phyloP scores from a whole-genome alignment of 352 stramenopile species.

The Phytopythium boreale region DNA sequence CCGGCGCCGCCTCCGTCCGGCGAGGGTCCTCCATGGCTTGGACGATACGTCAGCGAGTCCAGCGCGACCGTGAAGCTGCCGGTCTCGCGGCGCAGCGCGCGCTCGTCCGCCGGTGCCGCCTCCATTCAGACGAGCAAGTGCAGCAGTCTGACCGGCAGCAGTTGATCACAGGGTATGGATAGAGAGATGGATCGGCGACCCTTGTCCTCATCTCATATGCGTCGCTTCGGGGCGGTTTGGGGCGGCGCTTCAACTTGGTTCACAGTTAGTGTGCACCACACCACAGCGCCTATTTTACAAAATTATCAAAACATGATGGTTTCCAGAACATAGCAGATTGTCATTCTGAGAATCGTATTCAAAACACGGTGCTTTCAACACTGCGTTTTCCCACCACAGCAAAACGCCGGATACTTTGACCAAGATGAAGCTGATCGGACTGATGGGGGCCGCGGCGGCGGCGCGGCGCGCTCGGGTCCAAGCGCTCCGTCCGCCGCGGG shows the following conservation, averaged over 20 bases:
- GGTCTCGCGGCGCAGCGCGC: constrained; percentile 2
- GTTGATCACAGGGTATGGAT: too few species aligned
- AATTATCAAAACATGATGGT: too few species aligned
- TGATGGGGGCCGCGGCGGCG: neutral
- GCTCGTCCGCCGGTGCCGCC: neutral
- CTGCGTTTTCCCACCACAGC: too few species aligned
- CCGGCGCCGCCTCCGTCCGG: neutral
- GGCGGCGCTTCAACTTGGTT: too few species aligned
- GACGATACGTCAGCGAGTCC: neutral
- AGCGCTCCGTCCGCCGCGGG: constrained; percentile 10
- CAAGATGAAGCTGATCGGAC: neutral
- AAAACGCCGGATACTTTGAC: too few species aligned
- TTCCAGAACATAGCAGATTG: too few species aligned
- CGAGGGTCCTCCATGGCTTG: neutral
- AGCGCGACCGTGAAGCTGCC: constrained; percentile 43
- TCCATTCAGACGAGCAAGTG: neutral
- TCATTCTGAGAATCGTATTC: neutral
- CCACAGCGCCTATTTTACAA: too few species aligned
- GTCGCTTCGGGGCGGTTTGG: too few species aligned
- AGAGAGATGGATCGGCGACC: too few species aligned
- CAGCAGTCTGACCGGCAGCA: too few species aligned
- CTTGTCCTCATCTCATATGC: too few species aligned
- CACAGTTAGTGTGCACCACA: too few species aligned
- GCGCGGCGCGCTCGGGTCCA: neutral
- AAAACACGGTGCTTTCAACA: neutral